A percentile compares a stretch with the other conserved stretches of the same genome.
These are phyloP conservation scores for Sarocladium brachiariae DNA, from an alignment of 2,329 filamentous ascomycete genomes.

Conservation along the genomic window DNA sequence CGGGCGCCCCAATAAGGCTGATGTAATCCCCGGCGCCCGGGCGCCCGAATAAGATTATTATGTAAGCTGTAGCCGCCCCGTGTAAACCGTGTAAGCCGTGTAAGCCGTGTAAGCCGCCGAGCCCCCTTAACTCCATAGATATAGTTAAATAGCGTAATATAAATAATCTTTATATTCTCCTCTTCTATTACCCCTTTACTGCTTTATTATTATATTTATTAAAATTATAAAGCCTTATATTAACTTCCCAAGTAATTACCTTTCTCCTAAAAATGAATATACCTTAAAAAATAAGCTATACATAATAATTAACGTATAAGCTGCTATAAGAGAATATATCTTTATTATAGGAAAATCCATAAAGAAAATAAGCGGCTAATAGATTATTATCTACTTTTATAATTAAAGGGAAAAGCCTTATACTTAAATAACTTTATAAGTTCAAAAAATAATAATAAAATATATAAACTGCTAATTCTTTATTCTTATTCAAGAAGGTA, in stretches of 20 bases:
- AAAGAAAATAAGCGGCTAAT: not conserved
- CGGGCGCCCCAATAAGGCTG: not conserved
- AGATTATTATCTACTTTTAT: not conserved
- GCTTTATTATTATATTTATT: not conserved
- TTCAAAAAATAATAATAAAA: not conserved
- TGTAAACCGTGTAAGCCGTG: no score
- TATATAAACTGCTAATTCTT: conserved; percentile 7
- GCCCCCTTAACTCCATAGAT: conserved; percentile 1
- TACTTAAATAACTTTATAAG: not conserved
- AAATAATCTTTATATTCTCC: no score
- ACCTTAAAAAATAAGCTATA: not conserved
- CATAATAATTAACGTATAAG: not conserved
- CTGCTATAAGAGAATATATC: not conserved
- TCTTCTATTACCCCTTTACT: not conserved
- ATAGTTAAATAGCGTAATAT: no score
- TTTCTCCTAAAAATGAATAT: conserved; percentile 1
- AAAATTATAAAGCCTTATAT: not conserved
- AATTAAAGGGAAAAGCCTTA: not conserved
- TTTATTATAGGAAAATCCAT: not conserved
- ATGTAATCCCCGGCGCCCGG: no score
- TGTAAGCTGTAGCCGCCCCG: not conserved
- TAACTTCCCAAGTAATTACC: conserved; percentile 4
- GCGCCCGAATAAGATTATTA: not conserved
- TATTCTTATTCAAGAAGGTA: conserved; percentile 1
- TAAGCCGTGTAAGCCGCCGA: conserved; percentile 3